Evolutionary conservation across 306 rosid genomes (phyloP), one percentile per base, ranked within the genome.

Genomic region (Sicyos edulis): DNA sequence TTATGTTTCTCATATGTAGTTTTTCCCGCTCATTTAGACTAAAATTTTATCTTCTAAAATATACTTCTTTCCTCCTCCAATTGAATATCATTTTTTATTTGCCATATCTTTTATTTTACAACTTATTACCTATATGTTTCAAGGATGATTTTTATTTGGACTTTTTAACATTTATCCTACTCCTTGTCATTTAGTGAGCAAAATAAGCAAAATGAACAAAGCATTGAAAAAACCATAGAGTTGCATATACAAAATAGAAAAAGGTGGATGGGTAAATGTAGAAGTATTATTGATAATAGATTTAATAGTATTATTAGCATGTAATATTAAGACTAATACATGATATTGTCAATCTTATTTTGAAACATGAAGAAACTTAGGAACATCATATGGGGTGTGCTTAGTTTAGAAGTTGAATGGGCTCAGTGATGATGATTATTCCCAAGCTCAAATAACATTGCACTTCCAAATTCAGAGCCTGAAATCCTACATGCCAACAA

Each of bases 371-470:
- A 26, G 29, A 26, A 26, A 26, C 29, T 16, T 9, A 12, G 40
- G 49, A 44, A 63, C 14, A 63, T 63, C 26, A 63, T 64, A 42
- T 64, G 52, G 70, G 70, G 42, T 64, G 1, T 63, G 70, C 26
- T 63, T 10, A 19, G 69, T 37, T 34, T n/a, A 3, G 40, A 32
- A 5, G 70, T n/a, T 63, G 70, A 63, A n/a, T 63, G 29, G 9
- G 51, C 51, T 63, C 70, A 63, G 10, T 63, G 70, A 9, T 37
- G 26, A 63, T 63, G 51, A 50, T 8, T 9, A 19, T 11, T 14
- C 32, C n/a, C 70, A 64, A 5, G 4, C 52, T 37, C 32, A 42
- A 4, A 40, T 17, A 11, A 10, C 1, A 17, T 10, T 9, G 29
- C 70, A 40, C 29, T 64, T 64, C 70, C 53, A 64, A 64, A 37